Evolutionary conservation across 352 stramenopile genomes (phyloP).

Genomic region (Elongisporangium undulatum): DNA sequence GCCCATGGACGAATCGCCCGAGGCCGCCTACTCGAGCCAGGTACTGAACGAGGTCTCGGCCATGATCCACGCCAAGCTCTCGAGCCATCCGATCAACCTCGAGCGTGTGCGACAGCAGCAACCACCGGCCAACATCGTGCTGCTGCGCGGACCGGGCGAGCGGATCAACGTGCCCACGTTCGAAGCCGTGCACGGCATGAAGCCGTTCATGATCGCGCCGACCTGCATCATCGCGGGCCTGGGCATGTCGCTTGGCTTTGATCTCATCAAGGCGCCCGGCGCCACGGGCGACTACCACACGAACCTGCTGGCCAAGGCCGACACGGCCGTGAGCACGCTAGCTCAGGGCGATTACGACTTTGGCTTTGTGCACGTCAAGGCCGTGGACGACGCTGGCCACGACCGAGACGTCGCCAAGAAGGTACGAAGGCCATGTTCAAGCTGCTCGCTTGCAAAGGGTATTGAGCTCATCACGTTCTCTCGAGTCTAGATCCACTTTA

Average conservation of each 20-base stretch:
- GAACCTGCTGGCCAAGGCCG: conserved; percentile 73
- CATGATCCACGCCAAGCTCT: conserved; percentile 57
- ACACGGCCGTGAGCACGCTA: conserved; percentile 59
- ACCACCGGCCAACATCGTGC: conserved; percentile 82
- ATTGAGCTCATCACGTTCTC: not conserved
- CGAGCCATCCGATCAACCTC: conserved; percentile 75
- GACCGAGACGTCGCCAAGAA: conserved; percentile 84
- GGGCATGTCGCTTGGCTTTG: conserved; percentile 82
- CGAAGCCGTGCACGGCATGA: conserved; percentile 73
- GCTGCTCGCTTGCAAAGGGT: conserved; percentile 3
- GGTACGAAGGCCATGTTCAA: conserved; percentile 1
- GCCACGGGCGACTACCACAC: conserved; percentile 86
- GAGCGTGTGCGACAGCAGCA: conserved; percentile 37
- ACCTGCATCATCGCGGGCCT: conserved; percentile 87
- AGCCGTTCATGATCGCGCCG: conserved; percentile 84
- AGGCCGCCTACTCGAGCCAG: conserved; percentile 72
- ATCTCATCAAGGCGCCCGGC: conserved; percentile 59
- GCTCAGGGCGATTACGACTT: conserved; percentile 52
- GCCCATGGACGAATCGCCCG: conserved; percentile 52
- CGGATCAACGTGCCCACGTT: conserved; percentile 85
- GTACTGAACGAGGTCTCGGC: conserved; percentile 76
- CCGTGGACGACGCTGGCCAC: conserved; percentile 83
- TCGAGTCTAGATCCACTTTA: conserved; percentile 60
- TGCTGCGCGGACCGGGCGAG: conserved; percentile 78
- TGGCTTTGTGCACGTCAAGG: conserved; percentile 84